Conservation (phyloP, 495 filamentous ascomycete genomes). For the Bryoglossum gracile region DNA sequence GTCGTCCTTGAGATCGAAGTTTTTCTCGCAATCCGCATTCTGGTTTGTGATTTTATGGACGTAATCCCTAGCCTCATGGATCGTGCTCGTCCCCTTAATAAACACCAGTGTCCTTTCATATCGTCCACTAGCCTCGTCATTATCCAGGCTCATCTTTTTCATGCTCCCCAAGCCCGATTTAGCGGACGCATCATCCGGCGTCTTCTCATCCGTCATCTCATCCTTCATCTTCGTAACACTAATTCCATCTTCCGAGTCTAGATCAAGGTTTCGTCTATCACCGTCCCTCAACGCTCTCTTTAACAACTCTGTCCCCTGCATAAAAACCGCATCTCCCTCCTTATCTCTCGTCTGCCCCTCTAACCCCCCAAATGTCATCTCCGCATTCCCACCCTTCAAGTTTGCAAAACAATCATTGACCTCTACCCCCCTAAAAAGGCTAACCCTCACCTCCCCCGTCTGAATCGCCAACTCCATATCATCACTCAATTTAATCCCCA, state of each 20-base stretch:
- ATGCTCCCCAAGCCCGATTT: constrained; percentile 16
- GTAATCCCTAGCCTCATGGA: constrained; percentile 16
- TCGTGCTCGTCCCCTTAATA: constrained; percentile 25
- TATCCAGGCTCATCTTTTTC: constrained; percentile 23
- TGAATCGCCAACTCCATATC: constrained; percentile 35
- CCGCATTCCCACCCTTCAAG: constrained; percentile 32
- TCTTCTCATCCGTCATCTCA: constrained; percentile 22
- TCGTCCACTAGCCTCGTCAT: constrained; percentile 25
- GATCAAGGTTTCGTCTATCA: constrained; percentile 5
- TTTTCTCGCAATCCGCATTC: constrained; percentile 9
- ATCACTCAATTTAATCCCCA: constrained; percentile 31
- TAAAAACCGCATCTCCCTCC: constrained; percentile 25
- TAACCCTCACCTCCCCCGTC: constrained; percentile 27
- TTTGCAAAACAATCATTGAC: constrained; percentile 32
- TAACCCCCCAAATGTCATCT: constrained; percentile 32
- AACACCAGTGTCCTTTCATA: constrained; percentile 26
- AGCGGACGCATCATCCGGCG: constrained; percentile 22
- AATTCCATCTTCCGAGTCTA: background rate
- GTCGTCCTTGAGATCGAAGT: constrained; percentile 16
- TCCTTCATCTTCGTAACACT: constrained; percentile 16
- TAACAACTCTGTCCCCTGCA: constrained; percentile 27
- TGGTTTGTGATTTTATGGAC: constrained; percentile 15
- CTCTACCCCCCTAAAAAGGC: constrained; percentile 28
- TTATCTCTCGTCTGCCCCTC: constrained; percentile 15
- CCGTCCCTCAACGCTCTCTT: constrained; percentile 22